phyloP scores from a whole-genome alignment of 495 filamentous ascomycete genomes.

The Hypoxylon intermedium region DNA sequence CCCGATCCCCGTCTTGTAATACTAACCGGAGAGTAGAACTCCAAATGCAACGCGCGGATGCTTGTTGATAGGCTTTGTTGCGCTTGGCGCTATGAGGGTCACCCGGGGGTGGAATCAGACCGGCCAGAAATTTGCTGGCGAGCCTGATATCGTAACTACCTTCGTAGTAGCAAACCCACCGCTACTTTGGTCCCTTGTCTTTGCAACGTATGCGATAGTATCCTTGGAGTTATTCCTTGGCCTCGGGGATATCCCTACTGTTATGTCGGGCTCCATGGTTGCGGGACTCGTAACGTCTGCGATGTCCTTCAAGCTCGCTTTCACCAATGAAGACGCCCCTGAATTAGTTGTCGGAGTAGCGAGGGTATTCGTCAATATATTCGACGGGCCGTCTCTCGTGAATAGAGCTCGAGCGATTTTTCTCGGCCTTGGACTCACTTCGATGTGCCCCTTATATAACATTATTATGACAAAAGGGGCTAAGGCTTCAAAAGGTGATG shows the following conservation, averaged over 20 bases:
- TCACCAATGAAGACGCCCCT: conserved; percentile 82
- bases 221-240: conserved; percentile 44
- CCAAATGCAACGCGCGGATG: conserved; percentile 10
- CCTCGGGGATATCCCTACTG: conserved; percentile 45
- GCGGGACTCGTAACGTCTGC: conserved; percentile 61
- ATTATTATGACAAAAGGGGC: conserved; percentile 24
- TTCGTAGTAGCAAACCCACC: conserved; percentile 67
- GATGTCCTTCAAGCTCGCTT: conserved; percentile 83
- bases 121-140: conserved; percentile 90
- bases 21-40: conserved; percentile 27
- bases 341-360: conserved; percentile 72
- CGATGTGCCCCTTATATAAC: conserved; percentile 46
- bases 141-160: conserved; percentile 77
- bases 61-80: conserved; percentile 18
- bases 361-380: conserved; percentile 48
- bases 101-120: conserved; percentile 91
- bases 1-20: neutral
- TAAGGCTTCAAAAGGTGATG: conserved; percentile 29
- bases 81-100: conserved; percentile 65
- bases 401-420: conserved; percentile 60
- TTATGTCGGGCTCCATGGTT: conserved; percentile 33
- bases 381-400: conserved; percentile 57
- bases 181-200: conserved; percentile 78
- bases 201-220: conserved; percentile 67
- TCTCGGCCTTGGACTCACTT: conserved; percentile 57